Percentiles rank a stretch among this genome's conserved stretches.
These are phyloP conservation scores for Xylariomycetidae sp. DNA, from an alignment of 2,329 filamentous ascomycete species.

Conservation along the genomic window DNA sequence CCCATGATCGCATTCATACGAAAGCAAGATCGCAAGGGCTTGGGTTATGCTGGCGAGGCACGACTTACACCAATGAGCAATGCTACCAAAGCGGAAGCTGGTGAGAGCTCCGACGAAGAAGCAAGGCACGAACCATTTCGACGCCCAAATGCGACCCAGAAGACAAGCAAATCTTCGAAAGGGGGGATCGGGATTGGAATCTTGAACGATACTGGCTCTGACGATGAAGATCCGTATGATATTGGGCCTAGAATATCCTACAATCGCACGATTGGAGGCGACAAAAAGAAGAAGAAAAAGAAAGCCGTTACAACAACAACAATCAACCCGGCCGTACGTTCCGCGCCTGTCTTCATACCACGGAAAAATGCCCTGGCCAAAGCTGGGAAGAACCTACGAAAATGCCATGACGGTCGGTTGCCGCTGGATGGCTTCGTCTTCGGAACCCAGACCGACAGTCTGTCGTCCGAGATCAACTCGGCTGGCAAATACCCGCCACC, in stretches of 20 bases:
- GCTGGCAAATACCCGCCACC: conserved; percentile 55
- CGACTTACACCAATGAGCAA: conserved; percentile 37
- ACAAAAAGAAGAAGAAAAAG: conserved; percentile 64
- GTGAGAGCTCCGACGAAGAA: conserved; percentile 37
- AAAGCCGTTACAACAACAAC: conserved; percentile 39
- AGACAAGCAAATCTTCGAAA: conserved; percentile 40
- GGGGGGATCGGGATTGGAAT: conserved; percentile 82
- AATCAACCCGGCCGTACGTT: conserved; percentile 57
- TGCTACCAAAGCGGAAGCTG: conserved; percentile 18
- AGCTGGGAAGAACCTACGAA: conserved; percentile 46
- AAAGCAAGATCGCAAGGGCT: conserved; percentile 64
- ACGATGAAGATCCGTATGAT: conserved; percentile 91
- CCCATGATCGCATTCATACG: conserved; percentile 58
- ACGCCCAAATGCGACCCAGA: conserved; percentile 30
- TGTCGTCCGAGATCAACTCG: conserved; percentile 36
- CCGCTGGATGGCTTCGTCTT: conserved; percentile 78
- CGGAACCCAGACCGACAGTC: conserved; percentile 41
- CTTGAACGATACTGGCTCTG: conserved; percentile 87
- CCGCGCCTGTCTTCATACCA: conserved; percentile 69
- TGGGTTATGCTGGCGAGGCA: conserved; percentile 59
- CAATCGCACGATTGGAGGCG: conserved; percentile 63
- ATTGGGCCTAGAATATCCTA: conserved; percentile 88
- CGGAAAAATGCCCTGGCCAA: conserved; percentile 47
- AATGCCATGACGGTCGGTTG: conserved; percentile 77
- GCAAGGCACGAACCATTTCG: conserved; percentile 34